Base-by-base conservation (phyloP, 805 yeast genomes). In the Barnettozyma wickerhamii region DNA sequence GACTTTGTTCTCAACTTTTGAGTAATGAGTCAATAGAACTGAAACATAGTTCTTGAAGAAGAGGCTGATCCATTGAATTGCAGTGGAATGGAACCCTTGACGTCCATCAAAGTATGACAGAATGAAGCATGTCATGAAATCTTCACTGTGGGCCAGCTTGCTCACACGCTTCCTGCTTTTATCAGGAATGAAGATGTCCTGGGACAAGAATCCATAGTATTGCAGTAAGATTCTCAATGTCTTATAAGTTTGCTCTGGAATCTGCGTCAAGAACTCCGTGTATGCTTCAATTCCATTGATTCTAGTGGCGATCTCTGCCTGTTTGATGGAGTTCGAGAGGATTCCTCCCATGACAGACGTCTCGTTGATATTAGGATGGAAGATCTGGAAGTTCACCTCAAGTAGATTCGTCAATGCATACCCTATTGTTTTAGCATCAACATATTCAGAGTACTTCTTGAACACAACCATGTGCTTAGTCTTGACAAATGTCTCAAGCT, bases 301-400 rank as follows among this genome's bases (percentile, higher is more conserved):
- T 53, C 90, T 68, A 1, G 79, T 67, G 0, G 81, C 51, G 18
- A 81, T 72, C 51, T 84, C 90, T 29, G 71, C 59, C 71, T 79
- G 75, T 19, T 74, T 67, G 19, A 83, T 68, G 0, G 81, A 72
- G 45, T 72, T 67, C 2, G 77, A 12, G 18, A 39, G 19, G n/a
- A 39, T n/a, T 10, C 37, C 9, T 5, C 27, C 28, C 74, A 32
- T 75, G 36, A n/a, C 30, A n/a, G 13, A 6, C 4, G 23, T 37
- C 4, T 30, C 14, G 30, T 40, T 19, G 20, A 32, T 36, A 37
- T 18, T 14, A 19, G 35, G 20, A 5, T 23, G 14, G 12, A 30
- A 37, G 23, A 14, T 14, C 4, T 19, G 18, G 14, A 30, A 30
- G 24, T 30, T 37, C 10, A 34, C 18, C 12, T 34, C n/a, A 3